Base-by-base conservation (phyloP, 2,329 filamentous ascomycete genomes). In the Sporothrix sp. region DNA sequence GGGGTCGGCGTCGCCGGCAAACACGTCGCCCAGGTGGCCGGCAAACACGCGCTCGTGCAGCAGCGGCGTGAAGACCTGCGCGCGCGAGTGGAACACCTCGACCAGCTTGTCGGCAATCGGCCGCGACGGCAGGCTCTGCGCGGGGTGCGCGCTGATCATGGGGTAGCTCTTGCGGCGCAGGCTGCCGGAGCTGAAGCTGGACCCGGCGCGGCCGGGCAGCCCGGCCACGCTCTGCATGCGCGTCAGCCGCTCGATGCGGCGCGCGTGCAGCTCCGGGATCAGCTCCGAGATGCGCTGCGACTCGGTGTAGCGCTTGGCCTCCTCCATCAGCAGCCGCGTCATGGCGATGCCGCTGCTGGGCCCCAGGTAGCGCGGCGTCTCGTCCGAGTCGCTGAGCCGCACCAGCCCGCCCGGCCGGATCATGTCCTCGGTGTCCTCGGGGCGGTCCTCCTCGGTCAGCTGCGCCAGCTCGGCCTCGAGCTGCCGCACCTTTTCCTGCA, bases 331-430 rank as follows among this genome's bases (percentile, higher is more conserved):
- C 58, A 97, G 75, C 27, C 91, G 82, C 11, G 90, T 95, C 72
- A 97, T 95, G 62, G 89, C 87, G 60, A 96, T 95, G 53, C 91
- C 93, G 65, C 91, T 97, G 44, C 90, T 95, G 3, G 93, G 87
- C 0, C 93, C 93, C 3, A 98, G 73, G 63, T 93, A 97, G 56
- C 91, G 86, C 14, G 87, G 82, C 1, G 79, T 83, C 67, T 96
- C 91, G 64, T 95, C 88, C 51, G 83, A 82, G 60, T 91, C 87
- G 60, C 85, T 82, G 48, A 97, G 79, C 38, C 84, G 84, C 59
- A 97, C 87, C 58, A 91, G 78, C 23, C 89, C 90, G 20, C 87
- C 87, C 0, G 87, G 86, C 20, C 89, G 84, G 59, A 96, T 81
- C 66, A 96, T 85, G 59, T 93, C 82, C 65, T 96, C 91, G 20